phyloP scores from a whole-genome alignment of 1,284 basidiomycete species.

The Apiotrichum siamense region DNA sequence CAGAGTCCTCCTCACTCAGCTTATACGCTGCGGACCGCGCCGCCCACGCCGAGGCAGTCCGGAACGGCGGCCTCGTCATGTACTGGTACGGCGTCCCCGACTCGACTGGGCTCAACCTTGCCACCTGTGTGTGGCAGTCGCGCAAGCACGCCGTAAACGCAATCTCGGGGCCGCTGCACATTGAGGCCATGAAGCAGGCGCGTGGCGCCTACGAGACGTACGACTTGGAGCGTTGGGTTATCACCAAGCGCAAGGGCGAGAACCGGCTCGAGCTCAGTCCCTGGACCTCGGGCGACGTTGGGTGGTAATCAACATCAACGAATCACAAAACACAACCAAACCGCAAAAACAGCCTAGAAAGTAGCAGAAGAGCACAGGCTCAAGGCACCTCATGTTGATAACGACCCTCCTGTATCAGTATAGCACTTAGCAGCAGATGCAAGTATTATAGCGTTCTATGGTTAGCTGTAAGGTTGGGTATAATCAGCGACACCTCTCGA shows the following conservation, averaged over 20 bases:
- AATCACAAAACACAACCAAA: not conserved
- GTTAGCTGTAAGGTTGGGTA: too few relatives aligned
- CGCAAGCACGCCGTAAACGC: conserved; percentile 72
- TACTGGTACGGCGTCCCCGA: conserved; percentile 91
- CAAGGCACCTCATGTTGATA: too few relatives aligned
- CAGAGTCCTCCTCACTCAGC: conserved; percentile 45
- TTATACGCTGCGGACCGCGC: conserved; percentile 76
- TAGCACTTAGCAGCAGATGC: too few relatives aligned
- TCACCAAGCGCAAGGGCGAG: conserved; percentile 61
- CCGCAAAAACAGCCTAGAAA: not conserved
- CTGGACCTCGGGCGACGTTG: conserved; percentile 63
- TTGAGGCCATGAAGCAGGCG: conserved; percentile 73
- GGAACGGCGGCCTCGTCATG: conserved; percentile 65
- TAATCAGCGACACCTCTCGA: too few relatives aligned
- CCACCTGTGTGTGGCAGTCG: conserved; percentile 87
- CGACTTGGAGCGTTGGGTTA: conserved; percentile 64
- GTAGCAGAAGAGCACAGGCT: too few relatives aligned
- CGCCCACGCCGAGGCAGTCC: conserved; percentile 84
- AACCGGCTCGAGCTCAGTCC: conserved; percentile 57
- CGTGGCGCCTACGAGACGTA: conserved; percentile 71
- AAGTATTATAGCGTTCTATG: too few relatives aligned
- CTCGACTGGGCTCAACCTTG: conserved; percentile 71
- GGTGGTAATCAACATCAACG: conserved; percentile 41
- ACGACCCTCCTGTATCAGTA: too few relatives aligned
- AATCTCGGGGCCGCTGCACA: conserved; percentile 69